phyloP scores from a whole-genome alignment of 306 rosid genomes.

The Purshia tridentata region DNA sequence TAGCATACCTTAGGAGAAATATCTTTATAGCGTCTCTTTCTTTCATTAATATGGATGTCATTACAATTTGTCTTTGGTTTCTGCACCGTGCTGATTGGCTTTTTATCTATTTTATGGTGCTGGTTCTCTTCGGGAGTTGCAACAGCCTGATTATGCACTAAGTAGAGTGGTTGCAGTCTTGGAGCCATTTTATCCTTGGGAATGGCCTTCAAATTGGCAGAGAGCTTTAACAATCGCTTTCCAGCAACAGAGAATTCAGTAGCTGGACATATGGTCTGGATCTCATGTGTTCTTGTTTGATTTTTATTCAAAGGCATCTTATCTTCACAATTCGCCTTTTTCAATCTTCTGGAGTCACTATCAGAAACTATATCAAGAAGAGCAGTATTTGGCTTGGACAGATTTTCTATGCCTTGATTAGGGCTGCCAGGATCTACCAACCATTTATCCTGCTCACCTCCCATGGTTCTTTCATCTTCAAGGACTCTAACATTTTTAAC shows the following conservation, averaged over 20 bases:
- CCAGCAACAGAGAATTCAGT: slow-evolving; percentile 19
- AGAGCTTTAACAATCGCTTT: slow-evolving; percentile 19
- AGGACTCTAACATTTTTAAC: background rate
- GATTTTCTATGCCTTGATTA: slow-evolving; percentile 16
- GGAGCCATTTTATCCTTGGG: slow-evolving; percentile 20
- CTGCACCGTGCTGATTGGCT: slow-evolving; percentile 13
- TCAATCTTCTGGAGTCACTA: background rate
- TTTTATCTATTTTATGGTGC: slow-evolving; percentile 10
- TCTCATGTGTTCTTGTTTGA: slow-evolving; percentile 5
- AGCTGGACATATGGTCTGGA: background rate
- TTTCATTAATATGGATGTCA: slow-evolving; percentile 26
- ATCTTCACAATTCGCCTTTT: slow-evolving; percentile 1
- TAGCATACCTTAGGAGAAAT: slow-evolving; percentile 32
- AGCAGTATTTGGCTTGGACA: background rate
- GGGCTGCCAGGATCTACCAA: slow-evolving; percentile 13
- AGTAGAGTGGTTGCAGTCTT: slow-evolving; percentile 6
- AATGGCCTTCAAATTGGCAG: slow-evolving; percentile 15
- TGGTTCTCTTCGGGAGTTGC: slow-evolving; percentile 19
- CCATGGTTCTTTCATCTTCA: slow-evolving; percentile 20
- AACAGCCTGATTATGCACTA: slow-evolving; percentile 13
- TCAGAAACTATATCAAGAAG: slow-evolving; percentile 7
- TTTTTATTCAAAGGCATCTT: slow-evolving; percentile 9
- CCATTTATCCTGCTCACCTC: slow-evolving; percentile 18
- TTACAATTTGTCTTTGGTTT: slow-evolving; percentile 24
- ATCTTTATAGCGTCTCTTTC: slow-evolving; percentile 12